Evolutionary conservation across 768 basidiomycete species (phyloP).

Genomic region (Chlorophyllum brunneum): DNA sequence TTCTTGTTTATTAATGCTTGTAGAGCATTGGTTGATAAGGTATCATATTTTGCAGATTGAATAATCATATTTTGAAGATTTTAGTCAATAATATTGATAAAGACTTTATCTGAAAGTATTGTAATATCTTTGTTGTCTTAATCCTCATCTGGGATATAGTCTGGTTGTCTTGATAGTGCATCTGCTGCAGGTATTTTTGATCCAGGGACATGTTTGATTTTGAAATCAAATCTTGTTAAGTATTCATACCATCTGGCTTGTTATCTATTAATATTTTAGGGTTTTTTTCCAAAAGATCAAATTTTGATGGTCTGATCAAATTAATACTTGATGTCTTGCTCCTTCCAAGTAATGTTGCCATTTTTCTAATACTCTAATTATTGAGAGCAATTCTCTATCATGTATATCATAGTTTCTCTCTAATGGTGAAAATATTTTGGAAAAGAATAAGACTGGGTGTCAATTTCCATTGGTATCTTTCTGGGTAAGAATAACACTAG

Average conservation of each 20-base stretch:
- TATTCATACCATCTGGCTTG: slow-evolving; percentile 21
- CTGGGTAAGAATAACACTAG: slow-evolving; percentile 6
- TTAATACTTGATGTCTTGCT: background rate
- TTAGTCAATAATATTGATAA: slow-evolving; percentile 13
- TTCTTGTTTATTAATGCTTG: too few relatives aligned
- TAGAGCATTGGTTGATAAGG: too few relatives aligned
- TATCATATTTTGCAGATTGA: too few relatives aligned
- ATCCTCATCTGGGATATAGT: slow-evolving; percentile 14
- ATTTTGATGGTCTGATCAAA: slow-evolving; percentile 9
- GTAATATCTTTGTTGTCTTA: slow-evolving; percentile 15
- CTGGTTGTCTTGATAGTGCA: slow-evolving; percentile 15
- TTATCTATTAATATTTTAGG: slow-evolving; percentile 24
- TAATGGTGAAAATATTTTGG: background rate
- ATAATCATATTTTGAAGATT: too few relatives aligned
- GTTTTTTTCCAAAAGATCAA: slow-evolving; percentile 16
- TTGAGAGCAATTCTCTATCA: background rate
- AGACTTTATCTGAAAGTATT: slow-evolving; percentile 13
- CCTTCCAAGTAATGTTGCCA: slow-evolving; percentile 13
- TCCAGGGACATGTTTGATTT: slow-evolving; percentile 27
- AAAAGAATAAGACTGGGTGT: background rate
- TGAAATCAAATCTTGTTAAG: slow-evolving; percentile 23
- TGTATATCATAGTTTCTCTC: background rate
- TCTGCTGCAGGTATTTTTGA: slow-evolving; percentile 16
- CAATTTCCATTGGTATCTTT: background rate
- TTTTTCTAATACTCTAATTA: slow-evolving; percentile 2